Base-by-base conservation (phyloP, 345 rosid species). In the Eucalyptus marginata region DNA sequence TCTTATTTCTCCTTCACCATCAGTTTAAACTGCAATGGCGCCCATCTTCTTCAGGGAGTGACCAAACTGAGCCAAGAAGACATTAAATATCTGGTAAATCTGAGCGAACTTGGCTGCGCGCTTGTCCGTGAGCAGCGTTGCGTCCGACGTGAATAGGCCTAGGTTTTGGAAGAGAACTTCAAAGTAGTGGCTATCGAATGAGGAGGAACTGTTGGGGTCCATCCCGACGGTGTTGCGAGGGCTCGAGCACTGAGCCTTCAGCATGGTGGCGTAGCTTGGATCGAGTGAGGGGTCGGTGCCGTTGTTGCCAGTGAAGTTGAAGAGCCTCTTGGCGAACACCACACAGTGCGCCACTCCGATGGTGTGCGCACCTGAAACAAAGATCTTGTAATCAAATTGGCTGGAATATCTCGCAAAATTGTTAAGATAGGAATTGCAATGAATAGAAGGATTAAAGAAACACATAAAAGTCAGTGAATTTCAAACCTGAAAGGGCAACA, bases 1-100 rank as follows among this genome's bases (percentile, higher is more conserved):
- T 62, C 94, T 90, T n/a, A 93, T 90, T 86, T 92, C 88, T 43
- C 94, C 94, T 10, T 88, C 49, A 8, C 43, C 16, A 20, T 93
- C 92, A 13, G 93, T 91, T 33, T 88, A 87, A 15, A 88, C 83
- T 40, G 86, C 80, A 49, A 91, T 44, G 56, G 88, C 76, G 49
- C 91, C 91, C 94, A 92, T 88, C 22, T 90, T 93, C 71, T 85
- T 43, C 93, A 93, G 92, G 87, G 93, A 91, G 47, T 86, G 86
- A 49, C 86, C 90, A 80, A 93, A 91, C 83, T 90, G 90, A 10
- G 87, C 88, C 59, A 92, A 88, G 87, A 92, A 92, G 27, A 86
- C 56, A 50, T 88, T 87, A 2, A 43, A 43, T 7, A 54, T 49
- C 31, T 89, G 44, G n/a, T 56, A 68, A 81, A 71, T 88, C 47